Evolutionary conservation across 1,139 yeast genomes (phyloP).

Genomic region (Arxiozyma bovina): DNA sequence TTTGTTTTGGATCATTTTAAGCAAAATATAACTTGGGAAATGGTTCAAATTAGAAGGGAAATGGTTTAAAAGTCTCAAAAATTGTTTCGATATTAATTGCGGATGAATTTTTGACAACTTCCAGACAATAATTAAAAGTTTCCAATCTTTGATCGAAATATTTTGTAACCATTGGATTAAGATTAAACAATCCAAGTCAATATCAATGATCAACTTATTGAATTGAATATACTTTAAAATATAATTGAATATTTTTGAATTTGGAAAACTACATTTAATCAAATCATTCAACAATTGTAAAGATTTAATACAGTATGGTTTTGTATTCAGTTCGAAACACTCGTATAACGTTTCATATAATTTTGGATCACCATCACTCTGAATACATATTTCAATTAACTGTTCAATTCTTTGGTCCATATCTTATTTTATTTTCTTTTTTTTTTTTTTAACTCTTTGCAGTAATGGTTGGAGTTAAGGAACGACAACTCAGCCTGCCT

Average conservation of each 20-base stretch:
- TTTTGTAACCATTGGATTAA: neutral
- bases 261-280: neutral
- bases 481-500: too few relatives aligned
- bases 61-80: neutral
- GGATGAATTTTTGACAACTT: neutral
- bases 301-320: neutral
- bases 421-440: too few relatives aligned
- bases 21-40: neutral
- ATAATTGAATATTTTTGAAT: neutral
- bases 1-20: neutral
- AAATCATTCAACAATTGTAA: neutral
- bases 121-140: neutral
- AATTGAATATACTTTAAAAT: neutral
- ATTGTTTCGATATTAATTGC: neutral
- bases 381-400: neutral
- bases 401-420: neutral
- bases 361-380: neutral
- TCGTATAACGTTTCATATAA: neutral
- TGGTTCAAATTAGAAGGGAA: neutral
- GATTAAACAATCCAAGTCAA: neutral
- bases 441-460: too few relatives aligned
- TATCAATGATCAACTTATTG: neutral
- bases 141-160: neutral
- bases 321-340: neutral
- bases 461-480: too few relatives aligned